Base-by-base conservation (phyloP, 495 filamentous ascomycete genomes). In the Glonium stellatum region DNA sequence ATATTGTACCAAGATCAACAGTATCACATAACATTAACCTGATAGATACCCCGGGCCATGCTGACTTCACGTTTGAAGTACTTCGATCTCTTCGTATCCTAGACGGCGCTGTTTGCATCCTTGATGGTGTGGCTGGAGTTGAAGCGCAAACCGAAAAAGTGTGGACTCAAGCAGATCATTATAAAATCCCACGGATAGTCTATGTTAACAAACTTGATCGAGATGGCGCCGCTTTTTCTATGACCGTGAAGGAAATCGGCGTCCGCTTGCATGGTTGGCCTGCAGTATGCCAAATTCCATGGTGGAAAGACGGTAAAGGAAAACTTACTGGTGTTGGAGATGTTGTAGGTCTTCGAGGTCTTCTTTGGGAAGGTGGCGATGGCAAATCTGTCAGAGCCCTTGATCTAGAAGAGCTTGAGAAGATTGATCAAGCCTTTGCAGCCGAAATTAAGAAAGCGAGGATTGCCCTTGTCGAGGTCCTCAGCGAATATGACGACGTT, bases 141-240 rank as follows among this genome's bases (percentile, higher is more conserved):
- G 95, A 99, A 70, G 92, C 95, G 1, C 95, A 97, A 72, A 99
- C 95, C 0, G 95, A 99, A 72, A 87, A 96, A 64, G 95, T 99
- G 5, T 99, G 95, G 93, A 74, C 82, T 11, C 93, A 97, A 57
- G 93, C 95, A 1, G 87, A 84, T 53, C 82, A 82, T 10, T 96
- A 93, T 65, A 78, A 76, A 10, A 97, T 97, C 37, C 95, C 95
- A 12, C 77, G 90, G 23, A 81, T 97, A 31, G 78, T 96, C 48
- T 99, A 87, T 60, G 80, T 97, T 65, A 99, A 99, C 74, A 99
- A 99, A 71, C 82, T 99, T 12, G 95, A 99, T 67, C 86, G 95
- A 36, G 89, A 95, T 60, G 95, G 95, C 1, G 92, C 95, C 10
- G 86, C 88, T 4, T 99, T 97, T 76, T 85, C 84, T 19, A 80